Conservation (phyloP, 1,284 basidiomycete genomes). For the Irpex sp. region DNA sequence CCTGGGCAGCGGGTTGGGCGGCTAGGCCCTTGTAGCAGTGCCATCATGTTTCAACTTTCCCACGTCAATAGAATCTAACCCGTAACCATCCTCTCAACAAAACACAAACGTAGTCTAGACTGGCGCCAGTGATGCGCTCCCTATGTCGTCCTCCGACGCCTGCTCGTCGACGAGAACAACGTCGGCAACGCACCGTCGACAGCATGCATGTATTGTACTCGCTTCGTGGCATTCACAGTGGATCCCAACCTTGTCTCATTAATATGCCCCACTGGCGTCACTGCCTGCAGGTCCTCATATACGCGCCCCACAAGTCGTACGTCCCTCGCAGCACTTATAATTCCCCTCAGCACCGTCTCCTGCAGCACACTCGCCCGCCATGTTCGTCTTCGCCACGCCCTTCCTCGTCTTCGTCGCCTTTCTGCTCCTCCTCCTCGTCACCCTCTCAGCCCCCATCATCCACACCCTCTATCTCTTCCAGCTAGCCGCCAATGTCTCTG, state of each 20-base stretch:
- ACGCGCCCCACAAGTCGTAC: background rate
- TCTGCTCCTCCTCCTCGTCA: constrained; percentile 51
- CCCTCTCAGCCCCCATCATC: constrained; percentile 57
- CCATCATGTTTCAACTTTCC: constrained; percentile 11
- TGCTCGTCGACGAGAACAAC: background rate
- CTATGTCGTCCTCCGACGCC: background rate
- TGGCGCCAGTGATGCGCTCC: background rate
- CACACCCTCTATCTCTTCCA: constrained; percentile 51
- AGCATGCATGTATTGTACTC: background rate
- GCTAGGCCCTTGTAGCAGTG: constrained; percentile 21
- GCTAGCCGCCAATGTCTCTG: constrained; percentile 35
- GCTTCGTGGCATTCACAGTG: background rate
- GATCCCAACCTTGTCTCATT: background rate
- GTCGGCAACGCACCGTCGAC: background rate
- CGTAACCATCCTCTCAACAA: background rate
- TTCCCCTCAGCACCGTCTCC: background rate
- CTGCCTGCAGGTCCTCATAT: background rate
- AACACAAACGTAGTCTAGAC: background rate
- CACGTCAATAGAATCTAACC: background rate
- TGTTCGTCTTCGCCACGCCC: constrained; percentile 36
- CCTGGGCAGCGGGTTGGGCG: constrained; percentile 9
- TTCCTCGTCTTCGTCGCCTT: constrained; percentile 47
- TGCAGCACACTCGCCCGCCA: constrained; percentile 11
- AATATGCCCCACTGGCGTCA: constrained; percentile 2
- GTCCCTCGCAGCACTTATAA: background rate